A percentile compares a stretch with the other conserved stretches of the same genome.
These are phyloP conservation scores for Lyophyllum shimeji DNA, from an alignment of 768 basidiomycete species.

Conservation along the genomic window DNA sequence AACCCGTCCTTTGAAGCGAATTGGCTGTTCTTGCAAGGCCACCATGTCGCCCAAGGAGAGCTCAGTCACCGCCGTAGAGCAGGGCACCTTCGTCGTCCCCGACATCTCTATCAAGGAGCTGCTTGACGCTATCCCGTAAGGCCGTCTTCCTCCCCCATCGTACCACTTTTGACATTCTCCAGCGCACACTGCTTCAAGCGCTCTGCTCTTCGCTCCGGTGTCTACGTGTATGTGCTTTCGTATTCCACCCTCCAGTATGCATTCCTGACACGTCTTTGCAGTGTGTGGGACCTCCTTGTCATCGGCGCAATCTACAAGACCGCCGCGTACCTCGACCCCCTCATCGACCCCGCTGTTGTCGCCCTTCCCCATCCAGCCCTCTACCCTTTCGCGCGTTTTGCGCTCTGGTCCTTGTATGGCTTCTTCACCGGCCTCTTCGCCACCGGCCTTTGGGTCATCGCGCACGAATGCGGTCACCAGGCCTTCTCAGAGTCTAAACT, in stretches of 20 bases:
- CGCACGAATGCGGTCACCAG: conserved; percentile 96
- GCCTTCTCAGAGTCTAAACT: conserved; percentile 91
- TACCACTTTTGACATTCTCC: conserved; percentile 4
- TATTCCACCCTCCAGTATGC: background rate
- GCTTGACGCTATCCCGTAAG: conserved; percentile 80
- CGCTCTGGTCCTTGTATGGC: conserved; percentile 79
- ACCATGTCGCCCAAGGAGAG: conserved; percentile 35
- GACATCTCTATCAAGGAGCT: conserved; percentile 88
- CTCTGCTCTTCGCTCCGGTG: conserved; percentile 74
- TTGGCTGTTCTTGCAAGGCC: conserved; percentile 13
- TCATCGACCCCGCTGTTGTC: conserved; percentile 56
- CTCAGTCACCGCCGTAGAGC: conserved; percentile 42
- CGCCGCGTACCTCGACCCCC: conserved; percentile 61
- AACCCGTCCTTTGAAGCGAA: conserved; percentile 11
- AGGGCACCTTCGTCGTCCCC: conserved; percentile 68
- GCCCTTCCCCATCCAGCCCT: conserved; percentile 59
- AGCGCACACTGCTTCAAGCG: conserved; percentile 90
- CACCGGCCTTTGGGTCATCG: conserved; percentile 94
- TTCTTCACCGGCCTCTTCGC: conserved; percentile 83
- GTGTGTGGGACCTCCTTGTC: conserved; percentile 73
- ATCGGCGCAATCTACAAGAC: conserved; percentile 69
- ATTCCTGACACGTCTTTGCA: conserved; percentile 24
- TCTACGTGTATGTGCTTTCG: conserved; percentile 63
- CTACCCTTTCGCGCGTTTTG: conserved; percentile 60
- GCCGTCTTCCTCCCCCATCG: conserved; percentile 17